Conservation (phyloP, 192 early-diverging fungal species). For the Coemansia sp. region DNA sequence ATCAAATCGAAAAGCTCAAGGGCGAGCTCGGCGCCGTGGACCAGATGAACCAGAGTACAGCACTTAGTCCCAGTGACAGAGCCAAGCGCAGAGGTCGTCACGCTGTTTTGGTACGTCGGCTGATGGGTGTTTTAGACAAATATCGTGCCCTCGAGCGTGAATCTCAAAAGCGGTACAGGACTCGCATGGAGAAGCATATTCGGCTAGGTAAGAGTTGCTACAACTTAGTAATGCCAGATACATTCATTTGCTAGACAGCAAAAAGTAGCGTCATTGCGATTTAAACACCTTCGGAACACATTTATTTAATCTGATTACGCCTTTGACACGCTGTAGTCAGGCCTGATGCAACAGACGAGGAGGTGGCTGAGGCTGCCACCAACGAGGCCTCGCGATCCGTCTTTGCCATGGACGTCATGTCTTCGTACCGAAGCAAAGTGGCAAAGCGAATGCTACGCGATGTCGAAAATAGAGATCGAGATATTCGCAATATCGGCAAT, state of each 20-base stretch:
- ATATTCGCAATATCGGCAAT: constrained; percentile 43
- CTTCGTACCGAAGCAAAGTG: constrained; percentile 44
- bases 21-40: constrained; percentile 49
- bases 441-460: constrained; percentile 49
- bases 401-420: constrained; percentile 57
- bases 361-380: constrained; percentile 34
- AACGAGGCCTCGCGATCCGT: constrained; percentile 46
- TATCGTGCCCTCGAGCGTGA: constrained; percentile 49
- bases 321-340: constrained; percentile 24
- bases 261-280: not conserved
- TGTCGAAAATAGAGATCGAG: constrained; percentile 49
- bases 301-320: not conserved
- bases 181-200: constrained; percentile 54
- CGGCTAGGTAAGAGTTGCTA: constrained; percentile 40
- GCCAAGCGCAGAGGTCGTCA: constrained; percentile 46
- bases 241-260: not conserved
- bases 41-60: constrained; percentile 41
- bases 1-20: constrained; percentile 38
- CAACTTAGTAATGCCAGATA: not conserved
- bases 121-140: constrained; percentile 50
- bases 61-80: constrained; percentile 40
- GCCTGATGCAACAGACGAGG: constrained; percentile 53
- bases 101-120: constrained; percentile 37
- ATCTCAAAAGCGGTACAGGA: constrained; percentile 46
- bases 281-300: not conserved